A percentile compares a stretch with the other conserved stretches of the same genome.
Conservation (phyloP, 441 rosid genomes). For the Eruca vesicaria region DNA sequence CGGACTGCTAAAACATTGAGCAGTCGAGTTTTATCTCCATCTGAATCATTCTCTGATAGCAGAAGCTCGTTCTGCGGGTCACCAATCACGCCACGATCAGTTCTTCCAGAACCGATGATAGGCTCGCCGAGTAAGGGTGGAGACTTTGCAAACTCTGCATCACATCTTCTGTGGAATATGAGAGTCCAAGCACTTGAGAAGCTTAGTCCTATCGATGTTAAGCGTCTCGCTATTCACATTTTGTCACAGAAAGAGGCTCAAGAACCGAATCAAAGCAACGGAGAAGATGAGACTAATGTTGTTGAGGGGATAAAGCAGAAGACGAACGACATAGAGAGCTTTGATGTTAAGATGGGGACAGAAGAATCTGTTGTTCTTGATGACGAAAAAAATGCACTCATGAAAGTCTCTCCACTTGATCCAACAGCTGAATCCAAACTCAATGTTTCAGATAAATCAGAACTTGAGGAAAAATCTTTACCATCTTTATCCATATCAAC, state of each 20-base stretch:
- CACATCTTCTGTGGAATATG: constrained; percentile 57
- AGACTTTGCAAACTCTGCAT: constrained; percentile 44
- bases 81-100: constrained; percentile 80
- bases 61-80: constrained; percentile 47
- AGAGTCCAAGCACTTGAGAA: constrained; percentile 69
- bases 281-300: constrained; percentile 6
- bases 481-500: background rate
- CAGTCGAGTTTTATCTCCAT: constrained; percentile 32
- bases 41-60: constrained; percentile 44
- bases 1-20: constrained; percentile 25
- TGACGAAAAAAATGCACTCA: constrained; percentile 29
- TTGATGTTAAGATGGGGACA: constrained; percentile 19
- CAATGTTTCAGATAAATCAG: background rate
- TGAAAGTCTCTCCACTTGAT: constrained; percentile 18
- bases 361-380: constrained; percentile 19
- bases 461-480: background rate
- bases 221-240: constrained; percentile 54
- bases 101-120: constrained; percentile 52
- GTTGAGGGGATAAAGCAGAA: constrained; percentile 26
- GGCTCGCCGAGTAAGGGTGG: constrained; percentile 33
- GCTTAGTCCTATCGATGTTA: constrained; percentile 62
- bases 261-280: constrained; percentile 1
- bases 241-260: constrained; percentile 42
- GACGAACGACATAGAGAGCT: constrained; percentile 14
- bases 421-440: constrained; percentile 16